Percentiles rank a stretch among this genome's conserved stretches.
phyloP scores from a whole-genome alignment of 2,329 filamentous ascomycete genomes.

The Zopfia rhizophila region DNA sequence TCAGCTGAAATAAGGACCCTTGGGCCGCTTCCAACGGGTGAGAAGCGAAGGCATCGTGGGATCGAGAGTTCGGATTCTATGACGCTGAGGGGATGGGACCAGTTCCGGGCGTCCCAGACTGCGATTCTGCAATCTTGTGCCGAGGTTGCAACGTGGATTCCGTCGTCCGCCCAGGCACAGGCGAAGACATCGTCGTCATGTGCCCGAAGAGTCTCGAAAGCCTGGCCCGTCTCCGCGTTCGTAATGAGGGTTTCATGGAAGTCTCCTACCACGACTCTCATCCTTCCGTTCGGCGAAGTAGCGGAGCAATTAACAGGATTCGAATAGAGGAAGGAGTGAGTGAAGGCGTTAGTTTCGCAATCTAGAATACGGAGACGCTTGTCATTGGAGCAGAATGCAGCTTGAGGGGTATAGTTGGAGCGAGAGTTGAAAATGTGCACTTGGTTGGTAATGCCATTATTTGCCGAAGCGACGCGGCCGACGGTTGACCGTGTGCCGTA shows the following conservation, averaged over 20 bases:
- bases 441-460: slow-evolving; percentile 68
- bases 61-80: slow-evolving; percentile 74
- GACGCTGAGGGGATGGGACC: slow-evolving; percentile 65
- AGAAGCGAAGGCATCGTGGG: slow-evolving; percentile 76
- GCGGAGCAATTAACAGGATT: slow-evolving; percentile 78
- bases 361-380: slow-evolving; percentile 65
- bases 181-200: slow-evolving; percentile 79
- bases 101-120: slow-evolving; percentile 80
- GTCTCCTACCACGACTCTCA: slow-evolving; percentile 80
- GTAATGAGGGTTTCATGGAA: slow-evolving; percentile 72
- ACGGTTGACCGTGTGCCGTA: slow-evolving; percentile 48
- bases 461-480: slow-evolving; percentile 61
- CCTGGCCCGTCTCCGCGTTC: slow-evolving; percentile 72
- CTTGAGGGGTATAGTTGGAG: slow-evolving; percentile 59
- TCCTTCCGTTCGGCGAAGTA: slow-evolving; percentile 74
- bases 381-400: slow-evolving; percentile 69
- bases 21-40: slow-evolving; percentile 74
- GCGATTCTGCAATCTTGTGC: slow-evolving; percentile 79
- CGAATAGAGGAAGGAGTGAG: slow-evolving; percentile 65
- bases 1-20: slow-evolving; percentile 77
- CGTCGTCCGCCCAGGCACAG: slow-evolving; percentile 82
- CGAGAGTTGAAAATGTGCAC: slow-evolving; percentile 64
- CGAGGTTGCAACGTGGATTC: slow-evolving; percentile 78
- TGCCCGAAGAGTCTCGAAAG: slow-evolving; percentile 67
- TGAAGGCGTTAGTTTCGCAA: slow-evolving; percentile 66